phyloP scores from a whole-genome alignment of 371 early-diverging fungal species.

The Capillidium heterosporum region DNA sequence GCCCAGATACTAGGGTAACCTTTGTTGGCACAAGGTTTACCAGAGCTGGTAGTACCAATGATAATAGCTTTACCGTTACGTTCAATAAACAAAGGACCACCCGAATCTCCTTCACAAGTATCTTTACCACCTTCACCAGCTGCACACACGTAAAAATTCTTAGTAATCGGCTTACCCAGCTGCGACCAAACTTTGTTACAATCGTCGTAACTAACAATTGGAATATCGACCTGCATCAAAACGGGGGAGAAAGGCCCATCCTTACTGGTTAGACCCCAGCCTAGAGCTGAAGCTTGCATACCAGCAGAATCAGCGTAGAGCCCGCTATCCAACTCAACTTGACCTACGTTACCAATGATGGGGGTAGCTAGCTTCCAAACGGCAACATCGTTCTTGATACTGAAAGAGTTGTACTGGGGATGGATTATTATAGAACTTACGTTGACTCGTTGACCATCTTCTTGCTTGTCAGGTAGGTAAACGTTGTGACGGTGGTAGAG shows the following conservation, averaged over 20 bases:
- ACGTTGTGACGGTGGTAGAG: constrained; percentile 1
- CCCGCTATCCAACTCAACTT: neutral
- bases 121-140: neutral
- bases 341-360: neutral
- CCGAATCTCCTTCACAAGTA: neutral
- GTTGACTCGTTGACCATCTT: neutral
- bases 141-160: neutral
- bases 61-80: neutral
- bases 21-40: neutral
- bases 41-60: neutral
- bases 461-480: neutral
- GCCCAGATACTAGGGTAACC: neutral
- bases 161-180: neutral
- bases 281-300: neutral
- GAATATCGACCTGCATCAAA: neutral
- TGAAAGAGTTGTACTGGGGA: neutral
- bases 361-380: neutral
- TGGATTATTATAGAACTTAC: neutral
- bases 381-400: neutral
- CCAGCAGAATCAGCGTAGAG: neutral
- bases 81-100: neutral
- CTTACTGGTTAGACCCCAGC: neutral
- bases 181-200: neutral
- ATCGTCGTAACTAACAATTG: neutral
- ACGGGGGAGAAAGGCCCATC: neutral